Evolutionary conservation across 768 basidiomycete genomes (phyloP), one percentile per base, ranked within the genome.

Genomic region (Goffeauzyma gilvescens): DNA sequence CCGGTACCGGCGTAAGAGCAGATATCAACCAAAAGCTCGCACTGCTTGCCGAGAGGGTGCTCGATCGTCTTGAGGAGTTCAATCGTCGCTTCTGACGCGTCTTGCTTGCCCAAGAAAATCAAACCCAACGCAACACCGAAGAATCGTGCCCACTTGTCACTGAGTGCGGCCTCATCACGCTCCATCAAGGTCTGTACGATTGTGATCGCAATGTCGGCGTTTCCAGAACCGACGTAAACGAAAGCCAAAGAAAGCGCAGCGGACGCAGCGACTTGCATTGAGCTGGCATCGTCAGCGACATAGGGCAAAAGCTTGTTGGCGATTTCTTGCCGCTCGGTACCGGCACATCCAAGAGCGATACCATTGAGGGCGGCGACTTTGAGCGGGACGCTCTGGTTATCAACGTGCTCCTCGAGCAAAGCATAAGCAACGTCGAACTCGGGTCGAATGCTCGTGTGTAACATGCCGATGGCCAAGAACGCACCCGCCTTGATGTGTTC

Each of bases 401-500:
- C 79, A 20, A 84, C 76, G 64, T 90, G 80, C 13, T 95, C 90
- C 12, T 76, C 76, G 2, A 98, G 74, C 30, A 98, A 72, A 1
- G 86, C 87, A 31, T 89, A 70, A 0, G 87, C 85, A 1, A 86
- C 80, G 52, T 98, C 93, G 10, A 82, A 79, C 62, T 96, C 90
- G 2, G 84, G 82, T 38, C 84, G 77, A 10, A 96, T 78, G 44
- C 81, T 77, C 20, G 76, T 75, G 63, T 87, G 87, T 25, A 96
- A 69, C 47, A 96, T 77, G 48, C 93, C 93, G 9, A 81, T 95
- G 0, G 90, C 93, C 24, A 98, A 73, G 37, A 95, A 73, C 9
- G 90, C 87, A 35, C 93, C 93, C 25, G 89, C 79, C 70, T 96
- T 96, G 71, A 96, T 95, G 63, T 86, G 72, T 60, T 98, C 93